Base-by-base conservation (phyloP, 140 eudicot genomes). In the Anethum foeniculum region DNA sequence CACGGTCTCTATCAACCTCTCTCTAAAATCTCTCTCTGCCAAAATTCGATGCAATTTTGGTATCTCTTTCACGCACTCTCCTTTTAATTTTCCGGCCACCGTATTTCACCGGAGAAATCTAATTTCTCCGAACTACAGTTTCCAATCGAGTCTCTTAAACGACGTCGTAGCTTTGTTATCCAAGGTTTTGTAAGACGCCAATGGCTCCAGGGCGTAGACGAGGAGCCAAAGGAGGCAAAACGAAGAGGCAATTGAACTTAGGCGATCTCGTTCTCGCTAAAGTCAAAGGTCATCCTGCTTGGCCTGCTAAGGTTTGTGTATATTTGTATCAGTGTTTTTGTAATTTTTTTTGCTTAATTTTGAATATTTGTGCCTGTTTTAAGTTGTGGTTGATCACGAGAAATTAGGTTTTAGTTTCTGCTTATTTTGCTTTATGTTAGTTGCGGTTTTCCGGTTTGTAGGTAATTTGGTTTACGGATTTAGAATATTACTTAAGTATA, bases 191-290 rank as follows among this genome's bases (percentile, higher is more conserved):
- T 0, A 21, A 34, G 39, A 44, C 74, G 81, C 84, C 84, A 56
- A 94, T 94, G 98, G 96, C 98, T 82, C 94, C 97, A 36, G 91
- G 89, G 77, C 90, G 97, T 46, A 94, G 49, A 81, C 96, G 97
- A 28, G 97, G 94, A 52, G 91, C 89, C 44, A 91, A 90, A 86
- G 95, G 95, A 72, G 86, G 85, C 68, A 87, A 89, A 74, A 44
- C 87, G 39, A 91, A 77, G 82, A 85, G 74, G 38, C 88, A 86
- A 82, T 86, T 94, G 83, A 86, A 86, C 56, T 83, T 90, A 80
- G 98, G 98, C 77, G 98, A 93, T 91, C 97, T 93, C 51, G 98
- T 93, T 54, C 98, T 93, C 77, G 98, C 98, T 80, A 93, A 93
- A 85, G 98, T 93, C 86, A 93, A 93, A 88, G 98, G 98, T n/a